Base-by-base conservation (phyloP, 192 early-diverging fungal genomes). In the Allomyces macrogynus region DNA sequence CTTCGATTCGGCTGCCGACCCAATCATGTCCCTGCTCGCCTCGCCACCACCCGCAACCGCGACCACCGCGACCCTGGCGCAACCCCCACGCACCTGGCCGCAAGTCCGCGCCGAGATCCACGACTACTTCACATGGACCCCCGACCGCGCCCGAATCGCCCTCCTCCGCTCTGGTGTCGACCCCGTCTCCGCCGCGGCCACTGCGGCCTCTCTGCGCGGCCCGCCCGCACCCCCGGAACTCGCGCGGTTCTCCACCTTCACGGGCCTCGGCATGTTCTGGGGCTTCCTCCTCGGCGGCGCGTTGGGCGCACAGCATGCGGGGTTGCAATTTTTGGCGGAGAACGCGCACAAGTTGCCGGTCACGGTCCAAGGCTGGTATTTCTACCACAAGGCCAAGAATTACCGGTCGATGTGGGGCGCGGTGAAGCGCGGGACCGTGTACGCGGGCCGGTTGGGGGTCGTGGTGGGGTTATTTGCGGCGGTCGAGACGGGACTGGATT, bases 331-430 rank as follows among this genome's bases (percentile, higher is more conserved):
- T 66, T 74, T 90, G 27, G 92, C 92, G 1, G 92, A 95, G 72
- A 85, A 89, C 63, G 90, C 90, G 0, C 92, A 95, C 67, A 77
- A 84, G 23, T 71, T 90, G 64, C 92, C 92, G 0, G 86, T 73
- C 4, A 91, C 89, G 0, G 84, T 83, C 16, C 72, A 81, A 23
- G 89, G 89, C 4, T 95, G 92, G 92, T 95, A 87, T 68, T 87
- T 87, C 64, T 95, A 95, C 74, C 92, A 93, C 66, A 89, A 87
- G 66, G 79, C 84, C 65, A 93, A 93, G 64, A 91, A 95, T 67
- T 89, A 91, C 73, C 79, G 86, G 24, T 78, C 88, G 20, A 70
- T 85, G 11, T 71, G 80, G 63, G 73, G 82, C 27, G 78, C 83
- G n/a, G 43, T 84, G 24, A 40, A 72, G 27, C 68, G 72, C 24